Base-by-base conservation (phyloP, 2,329 filamentous ascomycete species). In the Fusarium sp. region DNA sequence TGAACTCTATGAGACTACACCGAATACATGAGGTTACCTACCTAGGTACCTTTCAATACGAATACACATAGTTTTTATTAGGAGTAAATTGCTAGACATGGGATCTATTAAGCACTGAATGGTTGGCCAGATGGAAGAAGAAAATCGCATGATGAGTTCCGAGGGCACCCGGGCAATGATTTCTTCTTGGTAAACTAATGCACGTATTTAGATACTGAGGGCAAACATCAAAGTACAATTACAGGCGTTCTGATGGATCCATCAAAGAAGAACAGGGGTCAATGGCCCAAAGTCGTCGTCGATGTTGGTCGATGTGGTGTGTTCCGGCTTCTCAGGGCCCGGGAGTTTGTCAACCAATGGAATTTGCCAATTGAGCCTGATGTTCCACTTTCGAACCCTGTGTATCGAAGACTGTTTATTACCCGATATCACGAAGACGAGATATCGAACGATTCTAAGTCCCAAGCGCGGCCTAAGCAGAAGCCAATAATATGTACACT, bases 61-160 rank as follows among this genome's bases (percentile, higher is more conserved):
- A 71, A 71, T 58, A 69, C 67, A 60, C 41, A 22, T 12, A 3
- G 5, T 41, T 22, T 20, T 5, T 52, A 20, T 12, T 40, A 20
- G 9, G 49, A 16, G 20, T 20, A 24, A 11, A 15, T 53, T 53
- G 24, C 18, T 12, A 3, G n/a, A 58, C 34, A 63, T 61, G 46
- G 44, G 34, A 64, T 64, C 63, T 49, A 65, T 53, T 58, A 68
- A 71, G 57, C 57, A 67, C 55, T 65, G 57, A 55, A 60, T 24
- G 30, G 73, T 74, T 70, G 60, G 65, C 52, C 55, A 67, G 53
- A 74, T 71, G 71, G 65, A 38, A n/a, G 47, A 46, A 34, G 53
- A 68, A 40, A 74, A 65, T 75, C 51, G 73, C 71, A 74, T 74
- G 73, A 75, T 72, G 58, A 29, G 65, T 54, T 69, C 70, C 73